Percentiles rank a stretch among this genome's conserved stretches.
Evolutionary conservation across 495 filamentous ascomycete species (phyloP).

Genomic region (Neurospora sp.): DNA sequence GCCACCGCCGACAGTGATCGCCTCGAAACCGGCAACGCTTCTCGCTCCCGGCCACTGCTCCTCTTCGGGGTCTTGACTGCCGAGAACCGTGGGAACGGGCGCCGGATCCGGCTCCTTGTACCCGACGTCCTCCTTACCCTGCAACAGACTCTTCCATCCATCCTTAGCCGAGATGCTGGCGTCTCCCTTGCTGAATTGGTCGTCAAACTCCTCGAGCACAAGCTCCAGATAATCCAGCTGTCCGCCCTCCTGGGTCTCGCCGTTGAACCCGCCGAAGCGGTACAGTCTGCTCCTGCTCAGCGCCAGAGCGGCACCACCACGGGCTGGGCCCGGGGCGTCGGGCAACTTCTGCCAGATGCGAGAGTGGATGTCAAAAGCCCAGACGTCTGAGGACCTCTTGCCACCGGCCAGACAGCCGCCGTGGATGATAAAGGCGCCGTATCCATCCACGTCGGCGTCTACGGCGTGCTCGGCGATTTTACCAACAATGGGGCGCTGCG

Average conservation of each 20-base stretch:
- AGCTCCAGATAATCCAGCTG: slow-evolving; percentile 50
- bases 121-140: slow-evolving; percentile 15
- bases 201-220: slow-evolving; percentile 35
- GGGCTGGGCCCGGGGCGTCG: slow-evolving; percentile 46
- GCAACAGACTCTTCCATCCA: slow-evolving; percentile 28
- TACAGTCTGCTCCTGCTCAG: slow-evolving; percentile 48
- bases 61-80: slow-evolving; percentile 2
- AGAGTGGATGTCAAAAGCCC: slow-evolving; percentile 55
- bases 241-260: slow-evolving; percentile 51
- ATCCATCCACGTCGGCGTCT: slow-evolving; percentile 37
- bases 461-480: slow-evolving; percentile 32
- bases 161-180: slow-evolving; percentile 20
- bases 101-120: slow-evolving; percentile 17
- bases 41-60: slow-evolving; percentile 33
- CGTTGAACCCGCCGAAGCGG: slow-evolving; percentile 67
- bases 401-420: slow-evolving; percentile 52
- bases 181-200: slow-evolving; percentile 33
- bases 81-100: slow-evolving; percentile 9
- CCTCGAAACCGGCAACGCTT: slow-evolving; percentile 35
- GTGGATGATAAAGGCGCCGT: slow-evolving; percentile 57
- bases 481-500: slow-evolving; percentile 38
- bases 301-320: slow-evolving; percentile 55
- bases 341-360: slow-evolving; percentile 52
- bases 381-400: slow-evolving; percentile 49
- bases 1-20: slow-evolving; percentile 40